Percentiles rank a stretch among this genome's conserved stretches.
Conservation (phyloP, 2,329 filamentous ascomycete genomes). For the Paracamarosporium sp. region DNA sequence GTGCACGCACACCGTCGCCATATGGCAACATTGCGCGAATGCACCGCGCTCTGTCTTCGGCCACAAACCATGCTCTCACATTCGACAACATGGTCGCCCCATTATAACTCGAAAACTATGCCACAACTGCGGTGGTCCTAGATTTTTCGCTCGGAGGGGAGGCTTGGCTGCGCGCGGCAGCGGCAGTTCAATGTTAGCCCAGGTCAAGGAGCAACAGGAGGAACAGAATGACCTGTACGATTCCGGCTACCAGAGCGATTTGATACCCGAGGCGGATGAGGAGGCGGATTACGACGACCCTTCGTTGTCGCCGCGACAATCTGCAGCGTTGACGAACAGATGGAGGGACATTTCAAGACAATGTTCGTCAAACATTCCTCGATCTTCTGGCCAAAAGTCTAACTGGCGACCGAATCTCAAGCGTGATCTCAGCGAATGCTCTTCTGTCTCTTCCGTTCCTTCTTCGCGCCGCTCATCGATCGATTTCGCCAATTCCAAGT, state of each 20-base stretch:
- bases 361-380: conserved; percentile 15
- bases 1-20: conserved; percentile 28
- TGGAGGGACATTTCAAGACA: conserved; percentile 11
- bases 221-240: conserved; percentile 19
- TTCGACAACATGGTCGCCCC: conserved; percentile 25
- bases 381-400: conserved; percentile 20
- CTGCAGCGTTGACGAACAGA: conserved; percentile 6
- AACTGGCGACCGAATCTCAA: conserved; percentile 36
- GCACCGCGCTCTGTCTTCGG: conserved; percentile 18
- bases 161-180: conserved; percentile 33
- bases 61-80: conserved; percentile 19
- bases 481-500: conserved; percentile 16
- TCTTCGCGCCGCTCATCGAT: conserved; percentile 15
- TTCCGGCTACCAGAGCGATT: conserved; percentile 26
- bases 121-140: conserved; percentile 24
- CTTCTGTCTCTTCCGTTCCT: neutral
- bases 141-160: conserved; percentile 32
- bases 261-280: conserved; percentile 26
- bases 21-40: conserved; percentile 31
- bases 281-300: conserved; percentile 15
- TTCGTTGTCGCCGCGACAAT: conserved; percentile 24
- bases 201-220: conserved; percentile 13
- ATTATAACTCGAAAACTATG: conserved; percentile 25
- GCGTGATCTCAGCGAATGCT: conserved; percentile 20
- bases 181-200: conserved; percentile 13